A percentile compares a stretch with the other conserved stretches of the same genome.
Conservation (phyloP, 306 rosid genomes). For the Prunus armeniaca region DNA sequence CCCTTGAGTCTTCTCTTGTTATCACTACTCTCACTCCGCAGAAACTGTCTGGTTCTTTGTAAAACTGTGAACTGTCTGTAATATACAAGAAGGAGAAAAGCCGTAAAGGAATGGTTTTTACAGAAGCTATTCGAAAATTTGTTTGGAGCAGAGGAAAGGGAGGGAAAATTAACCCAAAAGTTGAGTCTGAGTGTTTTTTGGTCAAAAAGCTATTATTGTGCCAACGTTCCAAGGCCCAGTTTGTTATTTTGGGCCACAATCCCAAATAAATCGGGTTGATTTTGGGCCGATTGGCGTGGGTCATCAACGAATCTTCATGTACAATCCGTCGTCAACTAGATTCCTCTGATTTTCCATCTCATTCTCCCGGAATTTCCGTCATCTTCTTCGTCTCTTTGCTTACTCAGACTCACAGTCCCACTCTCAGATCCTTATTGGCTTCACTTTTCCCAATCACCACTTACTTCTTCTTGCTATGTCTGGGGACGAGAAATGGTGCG, state of each 20-base stretch:
- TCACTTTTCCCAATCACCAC: background rate
- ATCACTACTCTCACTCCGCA: background rate
- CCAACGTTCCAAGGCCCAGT: background rate
- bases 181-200: background rate
- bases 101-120: background rate
- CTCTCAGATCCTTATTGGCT: background rate
- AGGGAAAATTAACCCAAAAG: slow-evolving; percentile 8
- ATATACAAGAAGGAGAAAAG: background rate
- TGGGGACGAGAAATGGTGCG: slow-evolving; percentile 63
- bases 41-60: background rate
- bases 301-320: background rate
- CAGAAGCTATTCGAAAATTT: slow-evolving; percentile 11
- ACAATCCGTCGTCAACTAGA: background rate
- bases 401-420: background rate
- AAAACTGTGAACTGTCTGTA: background rate
- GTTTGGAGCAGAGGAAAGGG: slow-evolving; percentile 15
- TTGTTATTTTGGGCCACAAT: background rate
- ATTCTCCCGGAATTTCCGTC: background rate
- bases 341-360: background rate
- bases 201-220: background rate
- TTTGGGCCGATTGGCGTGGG: background rate
- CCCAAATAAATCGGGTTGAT: background rate
- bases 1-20: background rate
- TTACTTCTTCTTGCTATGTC: slow-evolving; percentile 27
- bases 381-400: background rate